Evolutionary conservation across 768 basidiomycete species (phyloP), one percentile per base, ranked within the genome.

Genomic region (Xerocomus potaroensis): DNA sequence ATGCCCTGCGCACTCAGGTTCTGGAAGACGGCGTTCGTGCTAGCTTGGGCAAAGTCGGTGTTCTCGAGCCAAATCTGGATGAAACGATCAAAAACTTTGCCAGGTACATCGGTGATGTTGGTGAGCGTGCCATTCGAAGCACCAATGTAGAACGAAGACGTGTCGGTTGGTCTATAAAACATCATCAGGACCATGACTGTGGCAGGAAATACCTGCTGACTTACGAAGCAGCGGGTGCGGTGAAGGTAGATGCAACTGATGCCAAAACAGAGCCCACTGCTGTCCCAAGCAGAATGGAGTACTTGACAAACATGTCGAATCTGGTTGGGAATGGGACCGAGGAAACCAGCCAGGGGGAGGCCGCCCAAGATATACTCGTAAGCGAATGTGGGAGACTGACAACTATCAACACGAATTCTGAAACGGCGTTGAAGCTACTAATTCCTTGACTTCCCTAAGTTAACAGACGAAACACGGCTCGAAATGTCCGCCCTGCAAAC

Each of bases 41-140:
- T 58, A 45, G 63, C 68, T 45, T 54, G 56, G 8, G 51, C 59
- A 48, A 67, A 84, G 54, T 83, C 74, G 14, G 78, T 81, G 61
- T 83, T 84, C 59, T 83, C 82, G 30, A 84, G 66, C 77, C 78
- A 83, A 46, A 83, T 79, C 54, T 74, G 59, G 49, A 74, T 70
- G 64, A 80, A 71, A 6, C 76, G 67, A 50, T 76, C 68, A 48
- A 76, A 79, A 16, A 62, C 65, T 43, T 65, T 62, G 31, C 77
- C 78, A 1, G 64, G 32, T 4, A 78, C 74, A 35, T 64, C 27
- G 11, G 66, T 58, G 1, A 56, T 18, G 51, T 72, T 72, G 26
- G 66, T 49, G 37, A 79, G 66, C 11, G 76, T 74, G 48, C 59
- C 59, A 50, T 78, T 78, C 42, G 60, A 67, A 21, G 55, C 29